Conservation (phyloP, 2,329 filamentous ascomycete species). For the Zarea fungicola region DNA sequence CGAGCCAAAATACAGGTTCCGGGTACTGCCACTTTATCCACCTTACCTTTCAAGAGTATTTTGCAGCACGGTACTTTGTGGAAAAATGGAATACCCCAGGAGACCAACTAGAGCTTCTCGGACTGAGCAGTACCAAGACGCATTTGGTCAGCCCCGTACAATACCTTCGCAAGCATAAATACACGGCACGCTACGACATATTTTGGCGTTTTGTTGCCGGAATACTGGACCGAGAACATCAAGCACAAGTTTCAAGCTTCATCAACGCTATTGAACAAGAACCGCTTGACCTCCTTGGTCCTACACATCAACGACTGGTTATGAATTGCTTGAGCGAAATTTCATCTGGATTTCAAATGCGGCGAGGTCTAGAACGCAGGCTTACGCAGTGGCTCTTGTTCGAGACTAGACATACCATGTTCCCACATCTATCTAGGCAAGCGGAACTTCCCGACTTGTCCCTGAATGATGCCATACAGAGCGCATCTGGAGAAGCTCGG, state of each 20-base stretch:
- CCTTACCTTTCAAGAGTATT: no score
- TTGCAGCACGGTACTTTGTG: slow-evolving; percentile 34
- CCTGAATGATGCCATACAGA: not conserved
- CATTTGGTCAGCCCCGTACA: slow-evolving; percentile 9
- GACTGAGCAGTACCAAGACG: no score
- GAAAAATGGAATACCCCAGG: slow-evolving; percentile 21
- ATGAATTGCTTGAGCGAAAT: slow-evolving; percentile 33
- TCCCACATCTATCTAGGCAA: not conserved
- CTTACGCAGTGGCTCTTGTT: not conserved
- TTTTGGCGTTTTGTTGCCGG: slow-evolving; percentile 39
- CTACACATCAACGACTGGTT: slow-evolving; percentile 30
- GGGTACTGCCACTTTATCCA: slow-evolving; percentile 36
- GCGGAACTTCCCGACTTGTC: not conserved
- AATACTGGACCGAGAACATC: slow-evolving; percentile 22
- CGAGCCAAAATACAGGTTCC: slow-evolving; percentile 19
- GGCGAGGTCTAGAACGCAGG: not conserved
- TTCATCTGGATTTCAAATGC: slow-evolving; percentile 11
- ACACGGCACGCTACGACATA: slow-evolving; percentile 32
- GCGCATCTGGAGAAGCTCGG: not conserved
- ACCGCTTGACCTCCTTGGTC: slow-evolving; percentile 31
- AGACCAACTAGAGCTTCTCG: slow-evolving; percentile 16
- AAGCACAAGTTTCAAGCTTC: slow-evolving; percentile 17
- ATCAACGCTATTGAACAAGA: slow-evolving; percentile 28
- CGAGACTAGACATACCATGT: not conserved
- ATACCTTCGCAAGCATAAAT: slow-evolving; percentile 33